Evolutionary conservation across 2,329 filamentous ascomycete species (phyloP), one percentile per base, ranked within the genome.

Genomic region (Beauveria asiatica): DNA sequence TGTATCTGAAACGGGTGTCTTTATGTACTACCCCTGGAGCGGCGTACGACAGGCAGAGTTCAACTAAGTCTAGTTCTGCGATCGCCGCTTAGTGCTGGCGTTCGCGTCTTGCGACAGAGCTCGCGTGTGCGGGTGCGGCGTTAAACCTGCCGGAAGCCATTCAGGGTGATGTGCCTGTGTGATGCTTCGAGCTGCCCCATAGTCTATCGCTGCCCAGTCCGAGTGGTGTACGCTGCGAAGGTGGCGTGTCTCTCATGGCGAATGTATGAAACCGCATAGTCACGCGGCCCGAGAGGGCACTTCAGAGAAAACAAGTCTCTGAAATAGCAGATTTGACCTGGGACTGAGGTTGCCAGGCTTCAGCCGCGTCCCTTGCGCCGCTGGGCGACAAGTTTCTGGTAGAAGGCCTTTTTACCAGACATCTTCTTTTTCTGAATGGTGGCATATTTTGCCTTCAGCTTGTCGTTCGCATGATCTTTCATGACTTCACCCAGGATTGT

Each of bases 401-500:
- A 97, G 68, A 90, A 88, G 0, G 83, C 86, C 75, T 93, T 97
- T 78, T 91, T 95, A 57, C 94, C 94, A 67, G 90, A 96, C 25
- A 82, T 84, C 75, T 96, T 97, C 63, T 82, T 81, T 55, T 80
- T 80, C 71, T 97, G 92, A 54, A 97, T 90, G 61, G 93, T 87
- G 60, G 83, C 81, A 74, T 96, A 97, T 74, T 96, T 97, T 69
- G 80, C 83, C 79, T 89, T 91, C 77, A 97, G 94, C 67, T 89
- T 88, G 62, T 81, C 77, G 25, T 85, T 83, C 33, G 74, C 66
- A 53, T 73, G 65, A 6, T 62, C 66, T 42, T 64, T 65, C 66
- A 97, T 78, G 3, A 94, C 83, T 70, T 97, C 92, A 64, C 96
- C 90, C 1, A 94, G 84, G 60, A 99, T 85, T 0, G 89, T 97